Conservation (phyloP, 2,329 filamentous ascomycete species). For the Colletotrichum camelliae region DNA sequence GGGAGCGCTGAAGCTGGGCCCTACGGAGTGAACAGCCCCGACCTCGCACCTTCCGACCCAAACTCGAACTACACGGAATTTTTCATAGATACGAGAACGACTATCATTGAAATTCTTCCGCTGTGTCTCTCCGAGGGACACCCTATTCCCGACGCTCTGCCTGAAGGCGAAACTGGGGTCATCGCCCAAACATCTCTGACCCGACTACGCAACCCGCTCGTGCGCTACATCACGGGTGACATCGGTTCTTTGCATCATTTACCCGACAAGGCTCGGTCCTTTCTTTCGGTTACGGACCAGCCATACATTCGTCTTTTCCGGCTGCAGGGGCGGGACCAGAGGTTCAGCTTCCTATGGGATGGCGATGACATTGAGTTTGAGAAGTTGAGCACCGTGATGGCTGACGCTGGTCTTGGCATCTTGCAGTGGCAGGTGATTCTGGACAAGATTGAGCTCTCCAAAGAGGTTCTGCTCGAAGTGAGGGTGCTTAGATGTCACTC, state of each 20-base stretch:
- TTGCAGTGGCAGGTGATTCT: slow-evolving; percentile 50
- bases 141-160: slow-evolving; percentile 15
- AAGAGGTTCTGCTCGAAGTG: neutral
- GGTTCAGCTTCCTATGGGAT: slow-evolving; percentile 49
- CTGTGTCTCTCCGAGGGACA: slow-evolving; percentile 18
- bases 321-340: slow-evolving; percentile 43
- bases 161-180: slow-evolving; percentile 38
- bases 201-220: slow-evolving; percentile 45
- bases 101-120: slow-evolving; percentile 42
- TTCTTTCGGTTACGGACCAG: slow-evolving; percentile 26
- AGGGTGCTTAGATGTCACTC: neutral
- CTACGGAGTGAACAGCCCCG: slow-evolving; percentile 37
- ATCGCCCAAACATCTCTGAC: slow-evolving; percentile 47
- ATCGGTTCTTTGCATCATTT: slow-evolving; percentile 43
- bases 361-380: slow-evolving; percentile 43
- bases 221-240: slow-evolving; percentile 49
- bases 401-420: slow-evolving; percentile 29
- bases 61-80: slow-evolving; percentile 33
- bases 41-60: slow-evolving; percentile 26
- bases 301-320: slow-evolving; percentile 38
- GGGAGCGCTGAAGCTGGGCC: slow-evolving; percentile 49
- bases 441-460: slow-evolving; percentile 26
- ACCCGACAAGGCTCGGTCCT: slow-evolving; percentile 18
- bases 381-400: slow-evolving; percentile 29
- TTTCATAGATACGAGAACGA: slow-evolving; percentile 40